phyloP scores from a whole-genome alignment of 306 rosid species.

The Gillenia trifoliata region DNA sequence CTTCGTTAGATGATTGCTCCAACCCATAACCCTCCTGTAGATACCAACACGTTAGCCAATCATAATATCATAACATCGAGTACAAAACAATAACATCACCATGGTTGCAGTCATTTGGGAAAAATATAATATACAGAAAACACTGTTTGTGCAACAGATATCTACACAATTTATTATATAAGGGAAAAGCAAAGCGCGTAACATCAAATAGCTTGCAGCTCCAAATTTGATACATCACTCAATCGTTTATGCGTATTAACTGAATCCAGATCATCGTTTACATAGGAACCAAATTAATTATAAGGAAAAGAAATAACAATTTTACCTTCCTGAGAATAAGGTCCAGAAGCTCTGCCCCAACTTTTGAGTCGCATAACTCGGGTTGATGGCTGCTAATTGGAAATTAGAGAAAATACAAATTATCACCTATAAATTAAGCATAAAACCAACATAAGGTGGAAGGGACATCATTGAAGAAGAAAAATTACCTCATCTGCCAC shows the following conservation, averaged over 20 bases:
- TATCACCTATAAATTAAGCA: conserved; percentile 4
- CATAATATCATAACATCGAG: not conserved
- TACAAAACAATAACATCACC: not conserved
- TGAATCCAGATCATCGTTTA: not conserved
- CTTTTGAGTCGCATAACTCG: conserved; percentile 56
- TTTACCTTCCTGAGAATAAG: conserved; percentile 65
- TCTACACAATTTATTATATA: not conserved
- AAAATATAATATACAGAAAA: not conserved
- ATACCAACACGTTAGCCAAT: conserved; percentile 10
- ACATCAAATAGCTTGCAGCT: not conserved
- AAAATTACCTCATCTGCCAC: conserved; percentile 53
- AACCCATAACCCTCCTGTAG: conserved; percentile 56
- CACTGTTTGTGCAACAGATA: not conserved
- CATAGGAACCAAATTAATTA: not conserved
- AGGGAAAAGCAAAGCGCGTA: not conserved
- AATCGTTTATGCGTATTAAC: not conserved
- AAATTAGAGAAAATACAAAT: not conserved
- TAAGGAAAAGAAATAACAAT: not conserved
- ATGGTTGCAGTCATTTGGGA: not conserved
- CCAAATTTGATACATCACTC: not conserved
- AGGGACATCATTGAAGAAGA: not conserved
- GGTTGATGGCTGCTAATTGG: conserved; percentile 12
- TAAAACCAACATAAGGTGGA: not conserved
- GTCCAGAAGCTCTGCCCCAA: conserved; percentile 79
- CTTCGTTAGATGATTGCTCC: conserved; percentile 38